Evolutionary conservation across 2,329 filamentous ascomycete species (phyloP).

Genomic region (Colletotrichum melonis): DNA sequence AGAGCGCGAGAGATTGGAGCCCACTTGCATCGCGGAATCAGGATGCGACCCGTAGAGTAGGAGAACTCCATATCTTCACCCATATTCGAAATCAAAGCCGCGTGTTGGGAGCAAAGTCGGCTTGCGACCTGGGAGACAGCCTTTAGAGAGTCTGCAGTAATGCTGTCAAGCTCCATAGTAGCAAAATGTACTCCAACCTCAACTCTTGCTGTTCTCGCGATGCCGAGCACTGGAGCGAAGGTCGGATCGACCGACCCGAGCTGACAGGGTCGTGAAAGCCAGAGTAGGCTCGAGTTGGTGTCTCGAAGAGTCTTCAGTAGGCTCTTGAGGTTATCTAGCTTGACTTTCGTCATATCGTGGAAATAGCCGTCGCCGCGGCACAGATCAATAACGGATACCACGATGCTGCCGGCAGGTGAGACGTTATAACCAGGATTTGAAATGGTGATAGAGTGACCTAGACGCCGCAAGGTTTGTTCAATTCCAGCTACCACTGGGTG

Average conservation of each 20-base stretch:
- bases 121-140: not conserved
- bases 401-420: not conserved
- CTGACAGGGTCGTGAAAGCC: conserved; percentile 44
- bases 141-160: not conserved
- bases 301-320: not conserved
- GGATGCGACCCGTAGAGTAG: not conserved
- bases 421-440: no score
- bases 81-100: fast-evolving
- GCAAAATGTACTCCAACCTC: conserved; percentile 43
- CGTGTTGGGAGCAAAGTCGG: fast-evolving
- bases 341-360: conserved; percentile 10
- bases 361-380: conserved; percentile 14
- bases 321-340: not conserved
- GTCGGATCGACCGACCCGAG: conserved; percentile 40
- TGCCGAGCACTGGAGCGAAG: conserved; percentile 43
- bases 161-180: conserved; percentile 44
- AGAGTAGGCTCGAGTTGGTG: conserved; percentile 32
- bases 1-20: not conserved
- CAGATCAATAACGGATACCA: not conserved
- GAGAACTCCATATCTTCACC: not conserved
- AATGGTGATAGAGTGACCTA: not conserved
- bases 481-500: not conserved
- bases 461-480: not conserved
- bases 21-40: conserved; percentile 18
- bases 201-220: conserved; percentile 42